Evolutionary conservation across 2,329 filamentous ascomycete genomes (phyloP), one percentile per base, ranked within the genome.

Genomic region (Botryotinia convoluta): DNA sequence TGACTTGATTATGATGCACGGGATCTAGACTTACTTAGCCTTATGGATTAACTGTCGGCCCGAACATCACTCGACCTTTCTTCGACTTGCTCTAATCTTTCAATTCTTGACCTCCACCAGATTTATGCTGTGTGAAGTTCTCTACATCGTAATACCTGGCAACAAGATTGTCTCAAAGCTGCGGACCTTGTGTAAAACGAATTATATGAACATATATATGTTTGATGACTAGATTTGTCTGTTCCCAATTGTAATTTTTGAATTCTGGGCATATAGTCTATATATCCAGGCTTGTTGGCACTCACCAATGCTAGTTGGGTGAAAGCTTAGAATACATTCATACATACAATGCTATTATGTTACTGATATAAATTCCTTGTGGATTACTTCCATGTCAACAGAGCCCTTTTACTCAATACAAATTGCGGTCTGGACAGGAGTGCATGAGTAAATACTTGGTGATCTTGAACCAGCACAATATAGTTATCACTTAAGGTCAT

Each of bases 71-170:
- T 68, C 3, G 4, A 35, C 62, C 26, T n/a, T 45, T 48, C 29
- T 51, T 48, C 20, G 29, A n/a, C 42, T 51, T 48, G 12, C 29
- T 37, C 10, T 2, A 20, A 35, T 2, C 57, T 48, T 32, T 37
- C 29, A n/a, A n/a, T 65, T 35, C 32, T 67, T 37, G 63, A 67
- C 8, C 29, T 51, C 44, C 44, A 67, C 32, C 63, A 67, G 44
- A 67, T 67, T 67, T 67, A 51, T 51, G 44, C 32, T 37, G 32
- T 67, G 64, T 54, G 64, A 67, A 67, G 45, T 68, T 39, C 45
- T 68, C 45, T 37, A 54, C 64, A 54, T 67, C 51, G 37, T 68
- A 39, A 67, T 39, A 54, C 26, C 45, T 39, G 32, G 32, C 16
- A n/a, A 39, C 35, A 16, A 20, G 45, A 67, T 39, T 29, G 26